phyloP scores from a whole-genome alignment of 768 basidiomycete genomes.

The Russula olivacea region DNA sequence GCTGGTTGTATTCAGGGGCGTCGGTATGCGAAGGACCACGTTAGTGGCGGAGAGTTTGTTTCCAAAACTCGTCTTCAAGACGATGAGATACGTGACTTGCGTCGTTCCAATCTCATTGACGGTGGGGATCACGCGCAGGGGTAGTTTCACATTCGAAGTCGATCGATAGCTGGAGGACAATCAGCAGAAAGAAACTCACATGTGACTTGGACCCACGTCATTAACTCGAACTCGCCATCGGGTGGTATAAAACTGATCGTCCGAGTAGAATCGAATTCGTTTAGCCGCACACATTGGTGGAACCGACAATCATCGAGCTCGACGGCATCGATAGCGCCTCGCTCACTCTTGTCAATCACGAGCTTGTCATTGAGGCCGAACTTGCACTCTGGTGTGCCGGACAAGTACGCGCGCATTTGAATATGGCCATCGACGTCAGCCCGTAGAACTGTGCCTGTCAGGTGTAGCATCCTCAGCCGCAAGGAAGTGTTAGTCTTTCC shows the following conservation, averaged over 20 bases:
- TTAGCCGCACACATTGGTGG: conserved; percentile 94
- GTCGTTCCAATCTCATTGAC: conserved; percentile 91
- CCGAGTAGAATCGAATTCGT: conserved; percentile 89
- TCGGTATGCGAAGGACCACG: conserved; percentile 90
- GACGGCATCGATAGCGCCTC: conserved; percentile 65
- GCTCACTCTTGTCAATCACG: conserved; percentile 80
- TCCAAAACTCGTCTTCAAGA: conserved; percentile 84
- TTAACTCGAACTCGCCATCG: conserved; percentile 97
- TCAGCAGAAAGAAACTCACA: background rate
- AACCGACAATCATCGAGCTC: conserved; percentile 98
- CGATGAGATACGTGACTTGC: conserved; percentile 85
- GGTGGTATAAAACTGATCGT: conserved; percentile 98
- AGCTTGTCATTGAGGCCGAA: conserved; percentile 98
- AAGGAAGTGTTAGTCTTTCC: background rate
- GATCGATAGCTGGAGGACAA: conserved; percentile 73
- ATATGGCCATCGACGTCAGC: conserved; percentile 98
- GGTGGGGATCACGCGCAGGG: conserved; percentile 82
- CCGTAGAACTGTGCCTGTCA: conserved; percentile 75
- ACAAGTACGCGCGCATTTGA: conserved; percentile 94
- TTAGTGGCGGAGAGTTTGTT: conserved; percentile 90
- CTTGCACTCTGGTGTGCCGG: conserved; percentile 97
- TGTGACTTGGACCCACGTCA: conserved; percentile 55
- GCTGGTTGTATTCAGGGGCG: conserved; percentile 88
- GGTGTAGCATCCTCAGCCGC: background rate
- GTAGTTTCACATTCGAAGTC: conserved; percentile 93